Base-by-base conservation (phyloP, 768 basidiomycete genomes). In the Cystobasidium tubakii region DNA sequence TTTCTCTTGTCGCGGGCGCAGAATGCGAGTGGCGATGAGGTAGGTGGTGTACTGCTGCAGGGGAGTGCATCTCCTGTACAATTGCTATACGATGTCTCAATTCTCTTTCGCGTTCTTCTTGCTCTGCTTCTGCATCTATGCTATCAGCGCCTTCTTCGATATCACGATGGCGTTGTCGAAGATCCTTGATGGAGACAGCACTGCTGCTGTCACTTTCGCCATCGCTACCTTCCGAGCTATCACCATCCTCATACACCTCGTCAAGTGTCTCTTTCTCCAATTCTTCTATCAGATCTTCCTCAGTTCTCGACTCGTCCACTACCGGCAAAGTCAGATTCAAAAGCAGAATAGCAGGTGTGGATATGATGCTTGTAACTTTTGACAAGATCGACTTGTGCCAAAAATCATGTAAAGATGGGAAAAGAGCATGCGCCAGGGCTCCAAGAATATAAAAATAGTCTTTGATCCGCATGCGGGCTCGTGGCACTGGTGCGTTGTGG, bases 321-420 rank as follows among this genome's bases (percentile, higher is more conserved):
- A 99, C 94, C 2, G 93, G 93, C 12, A 98, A 83, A 0, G 95
- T 97, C 23, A 98, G 76, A 0, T 94, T 97, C 62, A 99, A 82
- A 1, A 85, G 83, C 81, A 96, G 83, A 1, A 99, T 87, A 1
- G 92, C 91, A 1, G 95, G 95, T 0, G 89, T 87, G 1, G 92
- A 91, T 71, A 96, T 85, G 29, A 95, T 76, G 0, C 88, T 86
- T 0, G 90, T 89, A 34, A 90, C 82, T 81, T 87, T 87, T 0
- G 88, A 89, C 13, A 89, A 77, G 63, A 88, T 76, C 21, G 88
- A 87, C 81, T 95, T 92, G 27, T 84, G 83, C 31, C 82, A 74
- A 80, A 96, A 90, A 63, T 86, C 84, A 70, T 88, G 87, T 0
- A 98, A 82, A 0, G 92, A 90, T 0, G 95, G 94, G 81, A 95